Base-by-base conservation (phyloP, 2,329 filamentous ascomycete species). In the Cladorrhinum sp. region DNA sequence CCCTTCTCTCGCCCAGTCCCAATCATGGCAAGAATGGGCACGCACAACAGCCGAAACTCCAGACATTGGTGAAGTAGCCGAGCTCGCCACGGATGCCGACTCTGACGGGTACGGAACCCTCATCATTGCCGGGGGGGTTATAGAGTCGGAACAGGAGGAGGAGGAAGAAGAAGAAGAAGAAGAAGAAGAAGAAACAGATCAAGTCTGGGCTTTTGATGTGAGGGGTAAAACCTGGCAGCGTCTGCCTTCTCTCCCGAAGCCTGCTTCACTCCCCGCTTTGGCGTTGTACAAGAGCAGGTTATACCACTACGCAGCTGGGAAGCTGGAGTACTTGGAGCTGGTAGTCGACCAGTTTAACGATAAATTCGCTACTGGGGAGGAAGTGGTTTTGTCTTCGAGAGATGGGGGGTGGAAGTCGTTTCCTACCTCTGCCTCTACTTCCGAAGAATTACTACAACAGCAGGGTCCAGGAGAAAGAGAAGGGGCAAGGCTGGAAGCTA, bases 151-250 rank as follows among this genome's bases (percentile, higher is more conserved):
- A 0, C 81, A 83, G 5, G 81, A 76, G 26, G 88, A 86, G 10
- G 78, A 86, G 5, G n/a, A n/a, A n/a, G n/a, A n/a, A n/a, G n/a
- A n/a, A n/a, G n/a, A n/a, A n/a, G n/a, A n/a, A n/a, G n/a, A n/a
- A n/a, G n/a, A n/a, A n/a, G n/a, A 28, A 30, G 2, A 78, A 90
- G 2, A 28, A 28, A 77, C 79, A 42, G 77, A 79, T 10, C 92
- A 96, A 70, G 74, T 93, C 5, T 96, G 92, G 92, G 84, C 85
- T 0, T 96, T 96, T 71, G 86, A 89, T 69, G 74, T 94, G 23
- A 77, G 77, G 53, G 80, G 79, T 7, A 77, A 80, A 57, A 78
- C 80, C 1, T 96, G 92, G 92, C 85, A 80, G 42, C 80, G 88
- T 69, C 79, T 91, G 14, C 81, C 87, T 0, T 73, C 83, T 7